Percentiles rank a stretch among this genome's conserved stretches.
Evolutionary conservation across 345 rosid genomes (phyloP).

Genomic region (Bruguiera sexangula): DNA sequence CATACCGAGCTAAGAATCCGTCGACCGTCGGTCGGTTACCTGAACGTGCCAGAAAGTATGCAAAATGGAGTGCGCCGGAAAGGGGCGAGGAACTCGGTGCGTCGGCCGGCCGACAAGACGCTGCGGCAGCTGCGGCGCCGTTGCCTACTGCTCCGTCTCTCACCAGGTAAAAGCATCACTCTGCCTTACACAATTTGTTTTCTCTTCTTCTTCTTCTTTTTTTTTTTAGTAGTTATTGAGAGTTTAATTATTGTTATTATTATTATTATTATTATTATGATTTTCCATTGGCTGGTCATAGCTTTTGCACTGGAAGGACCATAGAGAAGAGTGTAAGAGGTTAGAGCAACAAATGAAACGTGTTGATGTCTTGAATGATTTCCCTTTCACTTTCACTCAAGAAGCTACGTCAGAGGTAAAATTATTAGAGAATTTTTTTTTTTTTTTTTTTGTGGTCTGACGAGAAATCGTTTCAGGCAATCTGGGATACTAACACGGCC

Average conservation of each 20-base stretch:
- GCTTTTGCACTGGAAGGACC: constrained; percentile 71
- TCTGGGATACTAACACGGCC: too few relatives aligned
- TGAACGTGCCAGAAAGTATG: background rate
- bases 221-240: background rate
- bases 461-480: background rate
- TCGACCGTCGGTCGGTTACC: too few relatives aligned
- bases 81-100: constrained; percentile 61
- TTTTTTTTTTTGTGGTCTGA: background rate
- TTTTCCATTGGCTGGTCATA: constrained; percentile 11
- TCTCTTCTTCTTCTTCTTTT: background rate
- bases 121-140: constrained; percentile 74
- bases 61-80: constrained; percentile 76
- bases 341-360: constrained; percentile 74
- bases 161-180: constrained; percentile 54
- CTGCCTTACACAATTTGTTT: background rate
- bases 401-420: constrained; percentile 66
- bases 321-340: constrained; percentile 80
- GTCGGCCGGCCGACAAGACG: constrained; percentile 57
- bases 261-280: background rate
- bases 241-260: background rate
- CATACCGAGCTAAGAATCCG: too few relatives aligned
- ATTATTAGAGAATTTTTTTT: background rate
- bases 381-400: constrained; percentile 68
- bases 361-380: constrained; percentile 54
- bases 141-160: constrained; percentile 75